Conservation (phyloP, 2,329 filamentous ascomycete species). For the Aureobasidium musti region DNA sequence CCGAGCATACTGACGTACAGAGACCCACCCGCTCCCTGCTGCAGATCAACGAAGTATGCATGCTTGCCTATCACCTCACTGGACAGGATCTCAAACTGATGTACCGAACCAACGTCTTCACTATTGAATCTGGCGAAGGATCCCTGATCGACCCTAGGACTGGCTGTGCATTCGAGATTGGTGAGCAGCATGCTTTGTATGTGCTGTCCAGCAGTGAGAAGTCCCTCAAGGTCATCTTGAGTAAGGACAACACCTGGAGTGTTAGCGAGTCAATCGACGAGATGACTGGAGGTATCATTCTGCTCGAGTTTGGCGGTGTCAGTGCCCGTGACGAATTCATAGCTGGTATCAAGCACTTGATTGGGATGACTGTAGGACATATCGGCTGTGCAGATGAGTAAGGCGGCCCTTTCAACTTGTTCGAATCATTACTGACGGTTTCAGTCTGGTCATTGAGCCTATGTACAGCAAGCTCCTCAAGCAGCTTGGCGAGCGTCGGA, state of each 20-base stretch:
- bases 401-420: not conserved
- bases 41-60: constrained; percentile 1
- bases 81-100: not conserved
- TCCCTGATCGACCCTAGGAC: not conserved
- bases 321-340: constrained; percentile 9
- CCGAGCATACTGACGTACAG: too few species aligned
- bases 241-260: not conserved
- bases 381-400: constrained; percentile 3
- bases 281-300: not conserved
- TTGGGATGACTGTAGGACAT: not conserved
- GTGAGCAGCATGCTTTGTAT: not conserved
- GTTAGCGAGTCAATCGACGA: not conserved
- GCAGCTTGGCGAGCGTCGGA: not conserved
- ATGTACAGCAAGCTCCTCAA: not conserved
- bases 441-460: not conserved
- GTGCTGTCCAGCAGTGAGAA: not conserved
- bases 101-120: not conserved
- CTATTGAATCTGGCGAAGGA: not conserved
- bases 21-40: not conserved
- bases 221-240: constrained; percentile 11
- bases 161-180: not conserved
- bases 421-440: not conserved
- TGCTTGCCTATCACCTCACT: constrained; percentile 15
- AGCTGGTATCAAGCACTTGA: not conserved
- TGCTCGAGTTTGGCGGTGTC: constrained; percentile 1